Base-by-base conservation (phyloP, 2,329 filamentous ascomycete species). In the Sclerotinia minor region DNA sequence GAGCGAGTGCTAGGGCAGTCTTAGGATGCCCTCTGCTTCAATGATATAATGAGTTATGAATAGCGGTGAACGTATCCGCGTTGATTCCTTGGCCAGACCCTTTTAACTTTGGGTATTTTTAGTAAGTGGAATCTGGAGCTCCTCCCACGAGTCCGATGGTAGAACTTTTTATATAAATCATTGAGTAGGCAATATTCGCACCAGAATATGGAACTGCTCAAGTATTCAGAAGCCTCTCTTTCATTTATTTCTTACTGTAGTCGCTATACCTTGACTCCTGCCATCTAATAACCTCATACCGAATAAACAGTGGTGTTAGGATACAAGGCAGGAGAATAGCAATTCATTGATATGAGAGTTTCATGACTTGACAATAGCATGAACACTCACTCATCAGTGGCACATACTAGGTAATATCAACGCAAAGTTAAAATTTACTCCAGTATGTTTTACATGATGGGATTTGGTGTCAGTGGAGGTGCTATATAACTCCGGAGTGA, bases 291-390 rank as follows among this genome's bases (percentile, higher is more conserved):
- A 83, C 86, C 85, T 86, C 78, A 81, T 81, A 81, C 79, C 79
- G 75, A 74, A 73, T 52, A 67, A 72, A 78, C 71, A 79, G 88
- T 84, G 82, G 83, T 80, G 80, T 78, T 79, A 87, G 86, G 87
- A 89, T 89, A 90, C 87, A 89, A 87, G 83, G 85, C 83, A 80
- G 85, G 87, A 89, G 87, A 78, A 91, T 77, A 90, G 71, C 67
- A 76, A 83, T 78, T 80, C 72, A 68, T 71, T 69, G 70, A 69
- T 68, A 79, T 79, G 76, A 79, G 78, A 76, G 77, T 76, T 78
- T 77, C 74, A 52, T 67, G 45, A 52, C 57, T 69, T 59, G 32
- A 52, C 53, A 75, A 50, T 74, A 64, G 65, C 59, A 65, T 68
- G 67, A 47, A 61, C 69, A 69, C 73, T 72, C 72, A 74, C 72